These are phyloP conservation scores for Fraxinus platypoda DNA, from an alignment of 305 asterid genomes.

Conservation along the genomic window DNA sequence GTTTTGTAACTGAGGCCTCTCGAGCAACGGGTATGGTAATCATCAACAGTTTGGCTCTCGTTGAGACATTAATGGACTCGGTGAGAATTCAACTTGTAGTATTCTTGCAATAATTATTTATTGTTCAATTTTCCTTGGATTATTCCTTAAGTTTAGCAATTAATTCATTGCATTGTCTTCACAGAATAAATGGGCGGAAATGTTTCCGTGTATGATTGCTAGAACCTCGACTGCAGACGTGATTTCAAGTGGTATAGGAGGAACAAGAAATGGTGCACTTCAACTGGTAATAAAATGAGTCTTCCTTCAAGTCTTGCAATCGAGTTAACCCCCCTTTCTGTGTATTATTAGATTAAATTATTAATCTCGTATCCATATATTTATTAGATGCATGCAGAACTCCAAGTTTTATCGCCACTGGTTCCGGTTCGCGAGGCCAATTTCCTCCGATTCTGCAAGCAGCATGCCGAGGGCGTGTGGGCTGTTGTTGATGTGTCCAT, in stretches of 20 bases:
- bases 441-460: slow-evolving; percentile 90
- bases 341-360: not conserved
- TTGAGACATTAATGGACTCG: slow-evolving; percentile 90
- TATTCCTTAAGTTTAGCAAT: not conserved
- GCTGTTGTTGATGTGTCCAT: slow-evolving; percentile 86
- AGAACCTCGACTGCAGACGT: slow-evolving; percentile 73
- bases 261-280: slow-evolving; percentile 89
- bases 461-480: slow-evolving; percentile 93
- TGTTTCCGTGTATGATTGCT: slow-evolving; percentile 81
- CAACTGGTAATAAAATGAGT: slow-evolving; percentile 57
- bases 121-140: not conserved
- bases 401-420: slow-evolving; percentile 84
- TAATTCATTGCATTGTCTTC: not conserved
- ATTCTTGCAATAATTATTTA: not conserved
- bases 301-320: not conserved
- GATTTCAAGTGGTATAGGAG: slow-evolving; percentile 84
- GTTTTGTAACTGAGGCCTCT: slow-evolving; percentile 77
- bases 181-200: slow-evolving; percentile 88
- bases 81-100: slow-evolving; percentile 38
- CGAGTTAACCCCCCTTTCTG: not conserved
- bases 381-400: slow-evolving; percentile 71
- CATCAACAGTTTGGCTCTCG: slow-evolving; percentile 84
- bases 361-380: not conserved
- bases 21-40: slow-evolving; percentile 76
- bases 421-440: slow-evolving; percentile 84